A percentile compares a stretch with the other conserved stretches of the same genome.
These are phyloP conservation scores for Xylaria sp. DNA, from an alignment of 2,329 filamentous ascomycete genomes.

Conservation along the genomic window DNA sequence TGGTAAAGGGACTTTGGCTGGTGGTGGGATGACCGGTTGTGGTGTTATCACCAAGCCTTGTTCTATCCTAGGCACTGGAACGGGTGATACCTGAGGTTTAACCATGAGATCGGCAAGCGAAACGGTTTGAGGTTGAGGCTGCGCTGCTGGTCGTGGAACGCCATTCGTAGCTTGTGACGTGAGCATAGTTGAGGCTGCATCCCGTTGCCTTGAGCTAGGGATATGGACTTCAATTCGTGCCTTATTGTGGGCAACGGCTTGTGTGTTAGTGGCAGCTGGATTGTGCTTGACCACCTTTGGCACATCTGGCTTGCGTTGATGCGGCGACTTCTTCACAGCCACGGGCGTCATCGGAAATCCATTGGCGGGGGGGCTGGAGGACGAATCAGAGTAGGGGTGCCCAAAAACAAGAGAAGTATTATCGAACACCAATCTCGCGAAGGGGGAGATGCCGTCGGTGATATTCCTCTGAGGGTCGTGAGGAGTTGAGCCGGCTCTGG, in stretches of 20 bases:
- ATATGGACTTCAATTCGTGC: constrained; percentile 39
- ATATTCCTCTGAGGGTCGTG: constrained; percentile 41
- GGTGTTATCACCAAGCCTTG: constrained; percentile 22
- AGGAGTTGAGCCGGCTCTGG: constrained; percentile 43
- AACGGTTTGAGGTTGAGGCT: constrained; percentile 40
- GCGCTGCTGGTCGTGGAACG: constrained; percentile 19
- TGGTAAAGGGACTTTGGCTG: constrained; percentile 4
- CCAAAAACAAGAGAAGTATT: constrained; percentile 49
- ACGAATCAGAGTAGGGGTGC: constrained; percentile 47
- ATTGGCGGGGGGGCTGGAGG: constrained; percentile 37
- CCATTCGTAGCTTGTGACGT: constrained; percentile 23
- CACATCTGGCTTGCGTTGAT: constrained; percentile 38
- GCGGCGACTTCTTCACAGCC: constrained; percentile 41
- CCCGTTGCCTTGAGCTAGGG: constrained; percentile 37
- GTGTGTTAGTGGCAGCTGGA: constrained; percentile 43
- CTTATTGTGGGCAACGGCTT: constrained; percentile 38
- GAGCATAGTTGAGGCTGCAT: constrained; percentile 31
- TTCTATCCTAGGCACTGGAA: constrained; percentile 31
- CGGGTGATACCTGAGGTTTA: constrained; percentile 27
- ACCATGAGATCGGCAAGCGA: constrained; percentile 41
- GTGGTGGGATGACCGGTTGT: constrained; percentile 13
- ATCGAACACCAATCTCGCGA: constrained; percentile 56
- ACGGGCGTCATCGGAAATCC: constrained; percentile 38
- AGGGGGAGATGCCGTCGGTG: constrained; percentile 54
- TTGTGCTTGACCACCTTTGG: constrained; percentile 50